These are phyloP conservation scores for Plectosphaerella cucumerina DNA, from an alignment of 2,329 filamentous ascomycete genomes.

Conservation along the genomic window DNA sequence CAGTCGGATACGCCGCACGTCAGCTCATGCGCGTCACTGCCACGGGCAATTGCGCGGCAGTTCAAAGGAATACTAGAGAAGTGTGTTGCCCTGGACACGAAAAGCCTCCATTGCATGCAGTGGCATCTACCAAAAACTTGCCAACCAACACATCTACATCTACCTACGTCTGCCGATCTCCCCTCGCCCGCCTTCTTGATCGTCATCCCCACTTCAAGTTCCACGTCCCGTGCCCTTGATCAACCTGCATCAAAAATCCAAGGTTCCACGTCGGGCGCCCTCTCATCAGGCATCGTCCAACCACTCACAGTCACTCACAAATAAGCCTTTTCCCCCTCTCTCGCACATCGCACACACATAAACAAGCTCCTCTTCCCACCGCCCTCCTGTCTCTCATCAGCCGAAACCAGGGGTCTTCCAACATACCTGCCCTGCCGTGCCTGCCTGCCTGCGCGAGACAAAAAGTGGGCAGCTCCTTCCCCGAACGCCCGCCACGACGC, in stretches of 20 bases:
- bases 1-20: not conserved
- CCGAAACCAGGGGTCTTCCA: not conserved
- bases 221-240: too few relatives aligned
- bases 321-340: not conserved
- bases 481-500: not conserved
- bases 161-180: not conserved
- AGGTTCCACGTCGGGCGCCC: too few relatives aligned
- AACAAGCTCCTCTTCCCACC: not conserved
- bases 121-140: too few relatives aligned
- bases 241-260: too few relatives aligned
- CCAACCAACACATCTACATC: too few relatives aligned
- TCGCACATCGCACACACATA: not conserved
- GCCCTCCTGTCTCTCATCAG: too few relatives aligned
- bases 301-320: not conserved
- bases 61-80: not conserved
- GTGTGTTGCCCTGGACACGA: not conserved
- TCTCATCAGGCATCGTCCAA: not conserved
- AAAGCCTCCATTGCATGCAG: not conserved
- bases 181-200: not conserved
- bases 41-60: not conserved
- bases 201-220: not conserved
- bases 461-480: not conserved
- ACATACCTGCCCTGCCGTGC: not conserved
- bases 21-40: not conserved
- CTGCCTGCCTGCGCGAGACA: not conserved